Percentiles rank a stretch among this genome's conserved stretches.
phyloP scores from a whole-genome alignment of 2,329 filamentous ascomycete genomes.

The Fusarium odoratissimum region DNA sequence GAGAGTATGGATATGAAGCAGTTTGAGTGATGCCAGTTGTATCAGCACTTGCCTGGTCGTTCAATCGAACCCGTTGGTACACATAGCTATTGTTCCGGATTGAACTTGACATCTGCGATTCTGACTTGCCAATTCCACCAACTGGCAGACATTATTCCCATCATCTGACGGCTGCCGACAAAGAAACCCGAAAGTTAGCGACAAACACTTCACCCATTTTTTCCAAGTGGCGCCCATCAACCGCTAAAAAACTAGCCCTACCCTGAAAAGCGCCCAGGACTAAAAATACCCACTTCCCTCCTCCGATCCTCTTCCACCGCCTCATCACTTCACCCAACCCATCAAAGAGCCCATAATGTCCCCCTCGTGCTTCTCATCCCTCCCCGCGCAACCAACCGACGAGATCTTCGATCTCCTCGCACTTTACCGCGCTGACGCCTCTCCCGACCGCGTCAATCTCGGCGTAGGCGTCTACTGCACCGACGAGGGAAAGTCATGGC shows the following conservation, averaged over 20 bases:
- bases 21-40: rapidly evolving
- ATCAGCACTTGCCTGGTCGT: neutral
- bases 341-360: slow-evolving; percentile 4
- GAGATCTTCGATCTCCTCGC: slow-evolving; percentile 31
- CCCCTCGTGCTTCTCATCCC: slow-evolving; percentile 12
- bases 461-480: slow-evolving; percentile 40
- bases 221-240: slow-evolving; percentile 4
- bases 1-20: rapidly evolving
- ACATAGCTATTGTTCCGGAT: neutral
- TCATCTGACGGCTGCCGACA: neutral
- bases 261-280: slow-evolving; percentile 2
- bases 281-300: slow-evolving; percentile 31
- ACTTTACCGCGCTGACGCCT: slow-evolving; percentile 26
- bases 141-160: neutral
- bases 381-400: slow-evolving; percentile 21
- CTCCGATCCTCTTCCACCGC: slow-evolving; percentile 21
- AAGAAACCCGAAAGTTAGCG: neutral
- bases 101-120: too few relatives aligned
- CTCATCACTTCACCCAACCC: neutral
- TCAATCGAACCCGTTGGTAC: too few relatives aligned
- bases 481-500: slow-evolving; percentile 41
- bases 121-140: neutral
- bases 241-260: slow-evolving; percentile 17
- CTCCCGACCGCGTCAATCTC: slow-evolving; percentile 39
- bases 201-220: neutral